These are phyloP conservation scores for Ophiostoma populinum DNA, from an alignment of 2,329 filamentous ascomycete genomes.

Conservation along the genomic window DNA sequence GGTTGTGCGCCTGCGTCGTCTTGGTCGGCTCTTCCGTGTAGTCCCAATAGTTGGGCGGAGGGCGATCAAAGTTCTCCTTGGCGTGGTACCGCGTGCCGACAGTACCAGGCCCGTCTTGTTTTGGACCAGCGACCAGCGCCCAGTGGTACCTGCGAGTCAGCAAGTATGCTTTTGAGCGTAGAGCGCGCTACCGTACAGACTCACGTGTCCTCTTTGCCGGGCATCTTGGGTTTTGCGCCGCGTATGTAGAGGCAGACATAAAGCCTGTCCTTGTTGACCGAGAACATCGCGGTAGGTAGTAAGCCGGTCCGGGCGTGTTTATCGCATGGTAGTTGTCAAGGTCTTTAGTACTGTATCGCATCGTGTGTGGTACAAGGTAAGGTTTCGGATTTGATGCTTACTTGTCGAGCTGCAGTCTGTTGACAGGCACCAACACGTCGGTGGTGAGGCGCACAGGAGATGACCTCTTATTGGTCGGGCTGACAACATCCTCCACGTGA, in stretches of 20 bases:
- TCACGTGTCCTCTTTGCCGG: neutral
- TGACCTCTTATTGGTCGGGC: too few relatives aligned
- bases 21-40: neutral
- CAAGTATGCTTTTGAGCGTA: too few relatives aligned
- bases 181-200: neutral
- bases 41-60: neutral
- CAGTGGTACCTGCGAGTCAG: neutral
- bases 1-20: neutral
- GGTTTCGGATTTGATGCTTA: too few relatives aligned
- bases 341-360: too few relatives aligned
- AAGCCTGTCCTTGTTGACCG: neutral
- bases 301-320: too few relatives aligned
- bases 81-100: neutral
- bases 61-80: neutral
- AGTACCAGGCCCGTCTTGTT: neutral
- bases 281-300: too few relatives aligned
- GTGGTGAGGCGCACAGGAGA: too few relatives aligned
- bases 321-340: too few relatives aligned
- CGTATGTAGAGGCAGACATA: neutral
- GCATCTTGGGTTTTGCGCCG: neutral
- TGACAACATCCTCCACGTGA: too few relatives aligned
- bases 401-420: too few relatives aligned
- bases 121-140: neutral
- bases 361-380: too few relatives aligned
- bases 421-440: too few relatives aligned